Evolutionary conservation across 2,329 filamentous ascomycete species (phyloP), one percentile per base, ranked within the genome.

Genomic region (Bimuria novae-zelandiae): DNA sequence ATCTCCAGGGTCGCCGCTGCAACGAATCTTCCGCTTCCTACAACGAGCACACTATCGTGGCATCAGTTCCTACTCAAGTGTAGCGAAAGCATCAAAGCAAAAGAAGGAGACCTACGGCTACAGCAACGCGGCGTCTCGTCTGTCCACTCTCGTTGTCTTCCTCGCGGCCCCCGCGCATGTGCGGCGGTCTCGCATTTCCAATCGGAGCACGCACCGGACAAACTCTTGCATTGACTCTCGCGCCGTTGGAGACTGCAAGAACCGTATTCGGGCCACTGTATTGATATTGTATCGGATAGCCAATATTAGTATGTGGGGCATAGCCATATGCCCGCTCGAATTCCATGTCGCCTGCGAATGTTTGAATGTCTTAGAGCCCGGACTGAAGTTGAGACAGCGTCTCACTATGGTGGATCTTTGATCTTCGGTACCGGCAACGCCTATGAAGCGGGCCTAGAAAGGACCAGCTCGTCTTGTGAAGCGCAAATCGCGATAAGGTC

Each of bases 1-100:
- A 65, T 88, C 84, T 27, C 89, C 89, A 29, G 82, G 80, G 69
- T 96, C 91, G 37, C 93, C 93, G 67, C 89, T 96, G 77, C 93
- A 97, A 63, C 90, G 88, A 65, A 97, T 97, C 80, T 97, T 97
- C 54, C 93, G 85, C 77, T 93, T 92, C 55, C 93, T 86, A 75
- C 93, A 97, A 61, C 93, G 86, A 30, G 86, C 85, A 73, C 93
- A 97, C 93, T 97, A 60, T 5, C 39, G 7, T 7, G 11, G 3
- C 57, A 52, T 35, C 1, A 50, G 23, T 40, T 8, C 10, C 33
- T 17, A 11, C 8, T 44, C 7, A 21, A 23, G 10, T 14, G 11
- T 14, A 22, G 8, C 12, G 11, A 19, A 16, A 11, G 4, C 10
- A 11, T n/a, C 19, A 17, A 11, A 5, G 8, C 16, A 7, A 14